Conservation (phyloP, 2,329 filamentous ascomycete species). For the Venturia pyrina region DNA sequence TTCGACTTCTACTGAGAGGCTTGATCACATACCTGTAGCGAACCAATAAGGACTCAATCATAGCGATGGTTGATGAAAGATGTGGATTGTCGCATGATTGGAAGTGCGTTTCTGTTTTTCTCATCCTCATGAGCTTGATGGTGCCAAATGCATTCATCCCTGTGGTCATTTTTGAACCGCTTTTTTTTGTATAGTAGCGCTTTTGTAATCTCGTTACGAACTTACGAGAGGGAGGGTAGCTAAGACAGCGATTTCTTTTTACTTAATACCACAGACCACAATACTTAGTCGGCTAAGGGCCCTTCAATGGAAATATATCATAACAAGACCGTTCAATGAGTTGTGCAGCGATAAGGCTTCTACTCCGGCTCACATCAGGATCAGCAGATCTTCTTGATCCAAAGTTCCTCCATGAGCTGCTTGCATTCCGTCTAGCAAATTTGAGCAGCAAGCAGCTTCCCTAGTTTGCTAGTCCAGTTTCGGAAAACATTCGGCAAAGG, state of each 20-base stretch:
- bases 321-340: neutral
- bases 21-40: neutral
- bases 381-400: neutral
- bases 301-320: neutral
- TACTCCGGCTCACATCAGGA: no score
- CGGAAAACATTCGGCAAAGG: neutral
- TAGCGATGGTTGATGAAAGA: neutral
- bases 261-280: neutral
- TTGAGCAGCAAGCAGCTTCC: no score
- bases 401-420: no score
- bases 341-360: neutral
- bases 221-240: constrained; percentile 4
- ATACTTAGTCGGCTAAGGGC: neutral
- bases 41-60: neutral
- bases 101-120: neutral
- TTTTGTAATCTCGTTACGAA: constrained; percentile 8
- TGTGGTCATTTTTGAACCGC: neutral
- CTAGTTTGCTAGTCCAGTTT: neutral
- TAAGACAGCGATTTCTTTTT: neutral
- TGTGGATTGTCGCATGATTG: neutral
- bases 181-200: constrained; percentile 7
- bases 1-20: neutral
- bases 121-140: neutral
- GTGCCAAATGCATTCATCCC: neutral
- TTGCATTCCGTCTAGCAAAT: no score